Evolutionary conservation across 306 rosid species (phyloP).

Genomic region (Vicia villosa): DNA sequence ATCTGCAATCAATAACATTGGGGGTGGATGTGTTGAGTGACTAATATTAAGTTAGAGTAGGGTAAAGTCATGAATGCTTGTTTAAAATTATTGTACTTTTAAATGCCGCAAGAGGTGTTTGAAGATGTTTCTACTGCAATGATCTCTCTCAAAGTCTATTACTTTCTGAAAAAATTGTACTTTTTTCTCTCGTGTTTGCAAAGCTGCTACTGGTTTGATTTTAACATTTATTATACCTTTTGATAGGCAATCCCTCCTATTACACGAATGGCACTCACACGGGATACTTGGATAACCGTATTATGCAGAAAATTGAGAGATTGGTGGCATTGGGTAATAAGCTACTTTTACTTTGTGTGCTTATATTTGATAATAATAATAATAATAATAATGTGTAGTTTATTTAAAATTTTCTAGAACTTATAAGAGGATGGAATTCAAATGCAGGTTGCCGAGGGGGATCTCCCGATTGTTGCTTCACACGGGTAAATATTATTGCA

Average conservation of each 20-base stretch:
- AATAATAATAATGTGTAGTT: conserved; percentile 20
- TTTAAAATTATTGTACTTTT: too few species aligned
- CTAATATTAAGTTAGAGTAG: too few species aligned
- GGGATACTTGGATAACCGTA: conserved; percentile 94
- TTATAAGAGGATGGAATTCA: conserved; percentile 38
- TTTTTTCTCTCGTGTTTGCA: conserved; percentile 33
- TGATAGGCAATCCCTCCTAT: conserved; percentile 96
- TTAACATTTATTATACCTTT: conserved; percentile 35
- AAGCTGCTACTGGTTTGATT: conserved; percentile 35
- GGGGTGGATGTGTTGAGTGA: too few species aligned
- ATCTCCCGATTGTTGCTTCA: conserved; percentile 90
- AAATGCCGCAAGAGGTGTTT: too few species aligned
- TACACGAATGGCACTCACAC: conserved; percentile 97
- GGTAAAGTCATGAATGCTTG: too few species aligned
- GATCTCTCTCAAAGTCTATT: conserved; percentile 21
- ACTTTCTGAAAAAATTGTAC: conserved; percentile 19
- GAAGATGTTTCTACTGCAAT: conserved; percentile 6
- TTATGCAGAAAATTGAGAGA: conserved; percentile 98
- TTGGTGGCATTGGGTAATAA: conserved; percentile 99
- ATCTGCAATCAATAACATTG: too few species aligned
- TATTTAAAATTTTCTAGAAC: conserved; percentile 34
- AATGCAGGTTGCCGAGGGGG: conserved; percentile 95
- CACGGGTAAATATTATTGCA: conserved; percentile 75
- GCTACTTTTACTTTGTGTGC: conserved; percentile 33
- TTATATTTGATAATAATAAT: conserved; percentile 32